Base-by-base conservation (phyloP, 495 filamentous ascomycete species). In the Daldinia loculata region DNA sequence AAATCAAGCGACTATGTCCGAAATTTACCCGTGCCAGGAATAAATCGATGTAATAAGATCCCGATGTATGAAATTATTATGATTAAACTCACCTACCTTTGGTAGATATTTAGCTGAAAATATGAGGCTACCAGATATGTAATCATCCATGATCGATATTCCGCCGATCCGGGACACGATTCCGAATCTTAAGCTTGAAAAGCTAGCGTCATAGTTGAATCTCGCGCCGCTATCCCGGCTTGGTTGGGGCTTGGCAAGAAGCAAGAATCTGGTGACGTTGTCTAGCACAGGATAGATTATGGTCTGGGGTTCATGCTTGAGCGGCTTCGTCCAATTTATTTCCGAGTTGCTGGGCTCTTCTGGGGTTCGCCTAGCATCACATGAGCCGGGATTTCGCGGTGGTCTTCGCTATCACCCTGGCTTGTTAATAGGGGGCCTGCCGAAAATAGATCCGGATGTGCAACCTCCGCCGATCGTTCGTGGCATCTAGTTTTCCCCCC, bases 401-500 rank as follows among this genome's bases (percentile, higher is more conserved):
- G 14, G 30, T 26, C 11, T 53, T 36, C 39, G 27, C 27, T 24
- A n/a, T 8, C 11, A 8, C 55, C 66, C 61, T 34, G 29, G 56
- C 19, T n/a, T 11, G 14, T 56, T 29, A 27, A 39, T 9, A 12
- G 2, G 22, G 19, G 26, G 69, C 58, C 65, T 65, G 71, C 70
- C 66, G 61, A 59, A 71, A 72, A 69, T 57, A 69, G 65, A 41
- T 14, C 62, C 74, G 74, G 74, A 76, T 43, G 59, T 22, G 39
- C 39, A 70, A 64, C 71, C 68, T 76, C 74, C 74, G 74, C 67
- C 52, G 53, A 56, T 64, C 41, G 29, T 66, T 70, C 67, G 26
- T 14, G 41, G 62, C 68, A 71, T 48, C 52, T 39, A 19, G 17
- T 45, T 52, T 60, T 45, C 43, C 50, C 36, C 56, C 58, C 59